Evolutionary conservation across 345 rosid species (phyloP).

Genomic region (Chamaenerion angustifolium): DNA sequence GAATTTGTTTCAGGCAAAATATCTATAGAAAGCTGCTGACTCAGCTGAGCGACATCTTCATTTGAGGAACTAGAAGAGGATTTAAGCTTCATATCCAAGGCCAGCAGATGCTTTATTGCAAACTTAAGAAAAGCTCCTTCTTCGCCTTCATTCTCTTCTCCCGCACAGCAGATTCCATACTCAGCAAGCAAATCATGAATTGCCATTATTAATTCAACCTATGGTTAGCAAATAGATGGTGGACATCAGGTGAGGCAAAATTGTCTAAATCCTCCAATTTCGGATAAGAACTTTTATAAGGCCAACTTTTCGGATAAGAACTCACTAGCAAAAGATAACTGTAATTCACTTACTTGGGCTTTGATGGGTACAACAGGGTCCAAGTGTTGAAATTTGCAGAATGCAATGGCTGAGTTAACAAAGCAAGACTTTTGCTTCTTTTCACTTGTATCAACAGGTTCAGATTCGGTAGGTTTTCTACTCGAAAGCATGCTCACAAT

Average conservation of each 20-base stretch:
- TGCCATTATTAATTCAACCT: conserved; percentile 86
- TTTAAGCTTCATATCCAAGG: conserved; percentile 83
- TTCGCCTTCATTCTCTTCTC: conserved; percentile 62
- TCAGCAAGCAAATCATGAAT: conserved; percentile 87
- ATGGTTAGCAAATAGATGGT: neutral
- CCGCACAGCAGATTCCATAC: conserved; percentile 85
- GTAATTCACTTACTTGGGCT: conserved; percentile 44
- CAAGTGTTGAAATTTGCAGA: conserved; percentile 90
- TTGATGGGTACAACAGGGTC: conserved; percentile 42
- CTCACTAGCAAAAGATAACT: conserved; percentile 3
- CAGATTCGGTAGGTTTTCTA: conserved; percentile 37
- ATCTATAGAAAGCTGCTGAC: conserved; percentile 14
- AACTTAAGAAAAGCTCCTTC: conserved; percentile 88
- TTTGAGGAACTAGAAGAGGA: conserved; percentile 40
- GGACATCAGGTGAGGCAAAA: neutral
- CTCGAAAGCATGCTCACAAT: conserved; percentile 44
- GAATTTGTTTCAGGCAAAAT: conserved; percentile 18
- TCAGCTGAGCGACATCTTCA: conserved; percentile 24
- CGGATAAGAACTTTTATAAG: neutral
- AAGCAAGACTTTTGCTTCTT: conserved; percentile 58
- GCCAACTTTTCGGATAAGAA: neutral
- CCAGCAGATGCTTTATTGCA: conserved; percentile 86
- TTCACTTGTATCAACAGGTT: conserved; percentile 37
- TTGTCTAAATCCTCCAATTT: neutral
- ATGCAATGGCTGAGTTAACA: conserved; percentile 69